A percentile compares a stretch with the other conserved stretches of the same genome.
These are phyloP conservation scores for Magnolia sinica DNA, from an alignment of 164 flowering plant species.

Conservation along the genomic window DNA sequence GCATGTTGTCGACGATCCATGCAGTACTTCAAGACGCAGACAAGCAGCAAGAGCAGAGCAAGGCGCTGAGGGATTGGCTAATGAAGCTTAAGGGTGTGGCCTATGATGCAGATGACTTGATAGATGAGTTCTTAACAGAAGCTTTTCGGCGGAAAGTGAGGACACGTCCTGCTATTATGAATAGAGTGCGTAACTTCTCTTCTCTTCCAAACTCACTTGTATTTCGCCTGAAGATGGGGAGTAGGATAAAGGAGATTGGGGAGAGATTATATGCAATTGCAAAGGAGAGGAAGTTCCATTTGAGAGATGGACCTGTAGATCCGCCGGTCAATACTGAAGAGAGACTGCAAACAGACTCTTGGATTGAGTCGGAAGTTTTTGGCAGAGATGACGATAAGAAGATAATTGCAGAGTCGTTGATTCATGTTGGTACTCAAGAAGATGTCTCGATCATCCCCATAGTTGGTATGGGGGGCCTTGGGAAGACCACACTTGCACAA, in stretches of 20 bases:
- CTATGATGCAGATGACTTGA: not conserved
- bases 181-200: conserved; percentile 6
- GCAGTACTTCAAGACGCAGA: conserved; percentile 2
- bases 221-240: not conserved
- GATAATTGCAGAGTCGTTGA: not conserved
- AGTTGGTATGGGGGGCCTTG: conserved; percentile 1
- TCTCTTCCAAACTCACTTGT: not conserved
- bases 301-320: not conserved
- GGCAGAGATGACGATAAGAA: not conserved
- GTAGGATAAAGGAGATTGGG: not conserved
- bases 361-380: not conserved
- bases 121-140: not conserved
- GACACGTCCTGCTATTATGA: too few species aligned
- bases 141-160: not conserved
- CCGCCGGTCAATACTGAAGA: too few species aligned
- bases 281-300: not conserved
- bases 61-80: not conserved
- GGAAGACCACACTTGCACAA: conserved; percentile 9
- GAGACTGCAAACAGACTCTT: not conserved
- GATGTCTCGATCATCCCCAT: not conserved
- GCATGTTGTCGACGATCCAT: not conserved
- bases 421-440: too few species aligned
- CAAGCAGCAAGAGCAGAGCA: not conserved
- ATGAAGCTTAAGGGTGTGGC: not conserved
- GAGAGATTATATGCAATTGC: conserved; percentile 1